phyloP scores from a whole-genome alignment of 1,284 basidiomycete genomes.

The Cutaneotrichosporon sp. region DNA sequence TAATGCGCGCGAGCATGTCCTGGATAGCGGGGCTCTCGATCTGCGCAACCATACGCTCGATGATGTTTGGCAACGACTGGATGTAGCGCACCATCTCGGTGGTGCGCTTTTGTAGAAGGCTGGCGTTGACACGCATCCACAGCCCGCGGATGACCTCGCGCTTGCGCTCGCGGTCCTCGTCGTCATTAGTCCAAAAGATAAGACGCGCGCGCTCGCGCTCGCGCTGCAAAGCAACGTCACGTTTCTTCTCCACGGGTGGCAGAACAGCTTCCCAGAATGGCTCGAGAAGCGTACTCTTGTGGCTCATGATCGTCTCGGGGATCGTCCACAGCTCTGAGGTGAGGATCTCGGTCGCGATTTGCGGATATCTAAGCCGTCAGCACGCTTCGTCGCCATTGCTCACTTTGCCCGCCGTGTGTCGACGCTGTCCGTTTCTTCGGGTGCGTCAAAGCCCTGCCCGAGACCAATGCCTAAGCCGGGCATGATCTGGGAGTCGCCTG shows the following conservation, averaged over 20 bases:
- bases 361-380: slow-evolving; percentile 71
- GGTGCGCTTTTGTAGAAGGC: slow-evolving; percentile 82
- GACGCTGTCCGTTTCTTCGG: slow-evolving; percentile 26
- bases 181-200: slow-evolving; percentile 38
- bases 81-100: slow-evolving; percentile 93
- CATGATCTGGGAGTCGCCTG: not conserved
- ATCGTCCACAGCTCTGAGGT: slow-evolving; percentile 95
- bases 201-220: slow-evolving; percentile 47
- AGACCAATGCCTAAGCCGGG: slow-evolving; percentile 29
- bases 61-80: slow-evolving; percentile 73
- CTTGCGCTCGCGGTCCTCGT: slow-evolving; percentile 54
- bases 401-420: slow-evolving; percentile 37
- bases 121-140: slow-evolving; percentile 79
- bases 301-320: slow-evolving; percentile 79
- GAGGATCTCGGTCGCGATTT: slow-evolving; percentile 91
- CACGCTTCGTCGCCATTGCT: slow-evolving; percentile 1
- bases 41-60: slow-evolving; percentile 79
- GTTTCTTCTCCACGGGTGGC: slow-evolving; percentile 30
- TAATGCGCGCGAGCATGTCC: slow-evolving; percentile 86
- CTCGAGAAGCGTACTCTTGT: slow-evolving; percentile 61
- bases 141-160: slow-evolving; percentile 57
- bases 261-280: slow-evolving; percentile 94
- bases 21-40: slow-evolving; percentile 89
- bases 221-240: slow-evolving; percentile 27
- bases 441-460: slow-evolving; percentile 34